Base-by-base conservation (phyloP, 2,329 filamentous ascomycete species). In the Pezicula carpinea region DNA sequence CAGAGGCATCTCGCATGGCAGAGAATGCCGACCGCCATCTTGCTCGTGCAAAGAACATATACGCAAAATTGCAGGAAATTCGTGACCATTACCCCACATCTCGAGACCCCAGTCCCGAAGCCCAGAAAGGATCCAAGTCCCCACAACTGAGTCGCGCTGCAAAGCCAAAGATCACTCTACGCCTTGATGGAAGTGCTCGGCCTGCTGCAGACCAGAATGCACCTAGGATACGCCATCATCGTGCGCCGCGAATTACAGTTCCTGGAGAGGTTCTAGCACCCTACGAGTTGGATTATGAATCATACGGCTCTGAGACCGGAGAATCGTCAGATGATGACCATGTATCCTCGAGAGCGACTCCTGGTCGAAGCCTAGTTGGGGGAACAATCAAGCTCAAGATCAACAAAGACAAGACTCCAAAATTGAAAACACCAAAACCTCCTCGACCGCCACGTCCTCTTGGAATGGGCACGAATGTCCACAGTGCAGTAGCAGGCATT, bases 241-340 rank as follows among this genome's bases (percentile, higher is more conserved):
- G 61, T 26, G 71, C 76, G 4, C 79, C 80, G 5, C 71, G 77
- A 35, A 83, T 85, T 39, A 84, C 80, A 2, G 79, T 85, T 10
- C 81, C 81, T 1, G 81, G 81, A 38, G 80, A 85, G 60, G 81
- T 85, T 7, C 69, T 84, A 39, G 80, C 81, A 1, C 81, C 81
- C 0, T 83, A 83, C 57, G 81, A 85, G 46, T 65, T 83, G 19
- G 79, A 82, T 49, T 82, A 81, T 60, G 79, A 82, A 43, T 70
- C 73, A 1, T 79, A 74, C 49, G 77, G 69, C 39, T 58, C 61
- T 7, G 59, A 57, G 7, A 55, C 44, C 15, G 60, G 59, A 41
- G 44, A 51, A 52, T 40, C 38, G 5, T 57, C 57, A n/a, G 56
- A 59, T 3, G 55, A 54, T 18, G 53, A 57, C 26, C 38, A 51